Base-by-base conservation (phyloP, 352 stramenopile genomes). In the Thalassiosira ordinaria region DNA sequence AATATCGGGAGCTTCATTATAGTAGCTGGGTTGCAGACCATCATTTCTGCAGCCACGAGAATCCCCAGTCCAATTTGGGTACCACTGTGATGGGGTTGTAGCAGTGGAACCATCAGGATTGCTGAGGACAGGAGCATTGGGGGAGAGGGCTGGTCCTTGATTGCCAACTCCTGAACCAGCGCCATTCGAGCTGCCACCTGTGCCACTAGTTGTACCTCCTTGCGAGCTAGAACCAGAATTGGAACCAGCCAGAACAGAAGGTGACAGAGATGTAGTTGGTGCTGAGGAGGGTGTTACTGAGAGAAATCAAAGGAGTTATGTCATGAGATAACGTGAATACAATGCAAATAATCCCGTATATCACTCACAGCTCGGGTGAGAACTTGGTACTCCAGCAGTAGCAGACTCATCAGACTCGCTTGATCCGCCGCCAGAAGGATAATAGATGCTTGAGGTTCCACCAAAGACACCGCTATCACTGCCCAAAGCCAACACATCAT, bases 1-100 rank as follows among this genome's bases (percentile, higher is more conserved):
- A 24, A 55, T 24, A 8, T 67, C 33, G 3, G 39, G 5, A 53
- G 18, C 51, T 16, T 2, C 37, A 33, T 18, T 55, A 7, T 55
- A 26, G 8, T 27, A 67, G 1, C 4, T 24, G 2, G 59, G 59
- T 26, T 67, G 59, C 1, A 20, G 6, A 24, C 59, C 59, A 56
- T 67, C 59, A 47, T 55, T 55, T 33, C 6, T 27, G 39, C 59
- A 67, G 5, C 59, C 59, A 33, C 59, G 31, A 31, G 14, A 14
- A 16, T 67, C 59, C 37, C 59, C 59, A n/a, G 59, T 67, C 59
- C 59, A 67, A 47, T 27, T 16, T 33, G 59, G 59, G 55, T 67
- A 67, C 59, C 59, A 67, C 14, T 22, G 14, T 20, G 31, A 14
- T 4, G 59, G 9, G 35, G 33, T 52, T 11, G 24, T 55, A 3